Conservation (phyloP, 2,329 filamentous ascomycete genomes). For the Lachnellula subtilissima region DNA sequence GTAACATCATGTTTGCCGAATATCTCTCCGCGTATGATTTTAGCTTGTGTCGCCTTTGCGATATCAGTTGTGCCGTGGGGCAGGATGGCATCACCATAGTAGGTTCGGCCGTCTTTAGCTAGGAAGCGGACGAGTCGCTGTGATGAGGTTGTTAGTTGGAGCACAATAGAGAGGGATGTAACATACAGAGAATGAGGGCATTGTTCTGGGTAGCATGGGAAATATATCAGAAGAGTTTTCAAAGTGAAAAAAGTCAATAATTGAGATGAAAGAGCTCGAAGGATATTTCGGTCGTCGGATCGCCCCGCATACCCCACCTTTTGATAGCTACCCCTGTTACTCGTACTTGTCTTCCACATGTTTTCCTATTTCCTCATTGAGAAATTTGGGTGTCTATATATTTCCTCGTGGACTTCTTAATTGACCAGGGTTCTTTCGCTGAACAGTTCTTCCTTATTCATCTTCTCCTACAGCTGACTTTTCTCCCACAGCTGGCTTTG, state of each 20-base stretch:
- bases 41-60: constrained; percentile 54
- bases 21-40: constrained; percentile 59
- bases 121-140: constrained; percentile 71
- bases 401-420: no score
- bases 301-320: background rate
- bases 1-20: constrained; percentile 62
- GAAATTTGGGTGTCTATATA: no score
- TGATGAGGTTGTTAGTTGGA: background rate
- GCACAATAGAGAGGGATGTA: background rate
- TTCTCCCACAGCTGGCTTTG: no score
- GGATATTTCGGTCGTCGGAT: background rate
- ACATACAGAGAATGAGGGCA: constrained; percentile 45
- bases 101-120: constrained; percentile 62
- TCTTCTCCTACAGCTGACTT: no score
- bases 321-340: background rate
- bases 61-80: constrained; percentile 56
- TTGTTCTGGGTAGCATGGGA: constrained; percentile 18
- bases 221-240: no score
- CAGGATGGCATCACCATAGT: constrained; percentile 72
- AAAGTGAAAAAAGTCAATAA: background rate
- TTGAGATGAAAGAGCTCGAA: background rate
- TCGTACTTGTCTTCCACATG: background rate
- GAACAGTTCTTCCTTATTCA: no score
- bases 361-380: background rate
- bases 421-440: no score